Conservation (phyloP, 2,329 filamentous ascomycete species). For the Ceratocystis albifundus region DNA sequence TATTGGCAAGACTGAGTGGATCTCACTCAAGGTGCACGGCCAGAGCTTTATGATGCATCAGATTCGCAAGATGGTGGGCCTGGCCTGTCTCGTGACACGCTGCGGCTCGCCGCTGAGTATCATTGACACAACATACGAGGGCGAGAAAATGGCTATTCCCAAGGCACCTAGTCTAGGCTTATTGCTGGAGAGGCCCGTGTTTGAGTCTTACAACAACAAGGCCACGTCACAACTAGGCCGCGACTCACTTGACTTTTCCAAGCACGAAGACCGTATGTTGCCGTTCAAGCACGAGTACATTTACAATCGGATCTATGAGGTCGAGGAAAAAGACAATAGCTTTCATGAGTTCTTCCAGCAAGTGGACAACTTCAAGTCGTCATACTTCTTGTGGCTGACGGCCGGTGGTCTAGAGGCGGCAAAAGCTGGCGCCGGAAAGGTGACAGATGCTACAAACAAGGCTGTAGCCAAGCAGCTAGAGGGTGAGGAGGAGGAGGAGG, state of each 20-base stretch:
- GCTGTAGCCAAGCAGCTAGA: slow-evolving; percentile 39
- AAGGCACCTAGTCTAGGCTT: slow-evolving; percentile 86
- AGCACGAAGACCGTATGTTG: slow-evolving; percentile 65
- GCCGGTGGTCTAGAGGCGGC: slow-evolving; percentile 55
- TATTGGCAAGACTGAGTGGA: slow-evolving; percentile 87
- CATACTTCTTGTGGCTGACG: slow-evolving; percentile 64
- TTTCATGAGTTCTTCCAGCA: slow-evolving; percentile 72
- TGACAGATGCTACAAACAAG: slow-evolving; percentile 31
- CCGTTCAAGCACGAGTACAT: slow-evolving; percentile 89
- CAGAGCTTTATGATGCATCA: slow-evolving; percentile 99
- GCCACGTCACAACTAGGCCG: slow-evolving; percentile 52
- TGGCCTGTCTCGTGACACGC: slow-evolving; percentile 73
- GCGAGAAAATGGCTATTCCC: slow-evolving; percentile 69
- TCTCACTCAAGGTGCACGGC: slow-evolving; percentile 89
- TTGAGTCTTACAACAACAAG: slow-evolving; percentile 74
- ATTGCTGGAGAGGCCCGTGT: slow-evolving; percentile 80
- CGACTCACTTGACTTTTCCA: slow-evolving; percentile 64
- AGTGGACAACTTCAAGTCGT: slow-evolving; percentile 60
- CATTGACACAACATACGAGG: slow-evolving; percentile 62
- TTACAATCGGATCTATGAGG: slow-evolving; percentile 79
- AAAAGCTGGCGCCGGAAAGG: slow-evolving; percentile 30
- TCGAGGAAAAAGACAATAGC: slow-evolving; percentile 77
- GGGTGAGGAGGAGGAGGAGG: slow-evolving; percentile 43
- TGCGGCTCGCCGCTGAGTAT: slow-evolving; percentile 64
- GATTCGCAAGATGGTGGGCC: slow-evolving; percentile 97